Evolutionary conservation across 768 basidiomycete genomes (phyloP), one percentile per base, ranked within the genome.

Genomic region (Calocera viscosa): DNA sequence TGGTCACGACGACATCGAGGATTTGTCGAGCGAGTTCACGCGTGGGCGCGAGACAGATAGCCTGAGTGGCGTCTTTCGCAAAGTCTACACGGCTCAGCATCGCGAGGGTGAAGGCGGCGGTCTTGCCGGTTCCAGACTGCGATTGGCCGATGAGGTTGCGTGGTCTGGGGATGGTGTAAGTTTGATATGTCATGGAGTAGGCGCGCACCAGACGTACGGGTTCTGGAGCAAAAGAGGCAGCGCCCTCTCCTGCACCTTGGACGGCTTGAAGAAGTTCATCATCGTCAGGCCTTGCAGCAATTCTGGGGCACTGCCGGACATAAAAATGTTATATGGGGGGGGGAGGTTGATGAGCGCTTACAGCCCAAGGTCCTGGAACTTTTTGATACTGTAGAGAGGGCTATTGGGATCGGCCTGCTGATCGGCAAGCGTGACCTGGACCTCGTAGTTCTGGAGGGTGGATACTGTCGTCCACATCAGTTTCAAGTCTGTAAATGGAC

Each of bases 111-210:
- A 99, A 99, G 11, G 96, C 96, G 2, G 96, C 96, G 1, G 96
- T 98, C 80, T 99, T 99, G 63, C 96, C 96, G 10, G 96, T 99
- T 40, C 96, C 96, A 35, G 96, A 98, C 73, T 99, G 96, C 64
- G 94, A 98, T 78, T 99, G 96, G 19, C 94, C 96, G 74, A 98
- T 98, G 89, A 98, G 94, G 77, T 98, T 98, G 65, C 87, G 88
- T 12, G 95, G 89, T n/a, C 95, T 99, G 74, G 0, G 22, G 24
- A 26, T 40, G 38, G 22, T 30, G 49, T n/a, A 69, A 38, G 66
- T 47, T n/a, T 14, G 49, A 49, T 16, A 14, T 49, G n/a, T n/a
- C n/a, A n/a, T n/a, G n/a, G 49, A 49, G 49, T 26, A 16, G 22
- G 10, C 12, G 22, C 35, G 40, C 38, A 65, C 30, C 16, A 39